Evolutionary conservation across 192 early-diverging fungal genomes (phyloP), one percentile per base, ranked within the genome.

Genomic region (Coemansia umbellata): DNA sequence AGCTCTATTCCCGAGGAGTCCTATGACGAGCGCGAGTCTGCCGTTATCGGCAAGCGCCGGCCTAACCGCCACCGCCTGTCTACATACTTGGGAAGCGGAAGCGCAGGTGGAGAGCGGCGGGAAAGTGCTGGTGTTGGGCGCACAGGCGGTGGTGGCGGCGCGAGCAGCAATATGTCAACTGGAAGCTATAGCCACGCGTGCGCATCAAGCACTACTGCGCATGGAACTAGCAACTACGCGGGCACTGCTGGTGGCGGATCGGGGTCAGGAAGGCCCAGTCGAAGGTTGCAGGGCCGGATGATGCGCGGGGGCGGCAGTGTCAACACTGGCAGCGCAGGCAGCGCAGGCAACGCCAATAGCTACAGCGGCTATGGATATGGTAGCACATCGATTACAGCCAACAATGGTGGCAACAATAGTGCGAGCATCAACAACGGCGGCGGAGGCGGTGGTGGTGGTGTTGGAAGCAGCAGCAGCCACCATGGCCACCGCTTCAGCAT

Each of bases 1-100:
- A 74, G 65, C 57, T 74, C 64, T 30, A 74, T 74, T 11, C 71
- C 71, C 40, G 71, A 74, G 32, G 71, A 74, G 23, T 30, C 47
- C 13, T 53, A 44, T 37, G 70, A 74, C 18, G 64, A 74, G 19
- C 59, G 42, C 42, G 69, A 60, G 36, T 5, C 42, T 4, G 54
- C 33, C 14, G 44, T 15, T 47, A 26, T 44, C 23, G 51, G 50
- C 15, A 67, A 59, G 40, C 64, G 56, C 31, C 60, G 71, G 14
- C 60, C 60, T 22, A 67, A 67, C 49, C 64, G 71, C 24, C 71
- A 67, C 37, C 71, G 71, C 17, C 23, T 74, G 43, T 74, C 71
- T 31, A 68, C 71, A 7, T 66, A 60, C 22, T 36, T 74, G 52
- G 49, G 63, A 17, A 53, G 40, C 31, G 27, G 40, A 8, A 37